Evolutionary conservation across 805 yeast species (phyloP).

Genomic region (Teunomyces cretensis): DNA sequence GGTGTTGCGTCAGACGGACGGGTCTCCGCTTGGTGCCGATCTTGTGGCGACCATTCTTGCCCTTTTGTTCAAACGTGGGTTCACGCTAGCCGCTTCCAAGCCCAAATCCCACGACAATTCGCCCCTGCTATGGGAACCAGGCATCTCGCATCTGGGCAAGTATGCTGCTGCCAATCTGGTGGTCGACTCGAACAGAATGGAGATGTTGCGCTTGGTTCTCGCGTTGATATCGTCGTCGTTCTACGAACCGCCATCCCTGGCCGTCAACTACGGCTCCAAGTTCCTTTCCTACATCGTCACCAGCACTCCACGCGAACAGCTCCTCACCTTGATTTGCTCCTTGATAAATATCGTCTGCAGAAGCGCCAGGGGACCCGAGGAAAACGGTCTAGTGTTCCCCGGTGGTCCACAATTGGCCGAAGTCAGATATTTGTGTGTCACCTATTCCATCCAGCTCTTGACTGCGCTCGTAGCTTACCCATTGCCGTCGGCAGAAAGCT

Average conservation of each 20-base stretch:
- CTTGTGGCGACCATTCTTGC: conserved; percentile 29
- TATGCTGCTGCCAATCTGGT: conserved; percentile 24
- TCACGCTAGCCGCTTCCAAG: conserved; percentile 36
- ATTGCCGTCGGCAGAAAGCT: conserved; percentile 45
- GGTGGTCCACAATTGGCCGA: conserved; percentile 31
- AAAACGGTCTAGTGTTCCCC: conserved; percentile 44
- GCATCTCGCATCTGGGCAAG: conserved; percentile 25
- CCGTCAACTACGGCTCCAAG: conserved; percentile 56
- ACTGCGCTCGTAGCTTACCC: conserved; percentile 63
- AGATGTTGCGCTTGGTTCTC: conserved; percentile 60
- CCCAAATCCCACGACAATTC: not conserved
- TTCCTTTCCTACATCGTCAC: conserved; percentile 58
- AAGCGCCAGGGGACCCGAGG: conserved; percentile 40
- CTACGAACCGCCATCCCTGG: conserved; percentile 44
- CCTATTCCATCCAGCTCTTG: conserved; percentile 61
- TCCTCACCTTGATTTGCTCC: conserved; percentile 61
- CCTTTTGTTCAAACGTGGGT: conserved; percentile 56
- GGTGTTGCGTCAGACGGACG: not conserved
- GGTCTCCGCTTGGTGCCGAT: conserved; percentile 8
- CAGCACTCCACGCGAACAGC: conserved; percentile 47
- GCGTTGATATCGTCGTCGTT: conserved; percentile 61
- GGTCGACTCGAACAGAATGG: conserved; percentile 65
- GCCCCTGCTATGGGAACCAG: conserved; percentile 11
- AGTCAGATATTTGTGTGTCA: conserved; percentile 47
- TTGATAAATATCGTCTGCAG: conserved; percentile 63